Conservation (phyloP, 257 asterid species). For the Hygrophila difformis region DNA sequence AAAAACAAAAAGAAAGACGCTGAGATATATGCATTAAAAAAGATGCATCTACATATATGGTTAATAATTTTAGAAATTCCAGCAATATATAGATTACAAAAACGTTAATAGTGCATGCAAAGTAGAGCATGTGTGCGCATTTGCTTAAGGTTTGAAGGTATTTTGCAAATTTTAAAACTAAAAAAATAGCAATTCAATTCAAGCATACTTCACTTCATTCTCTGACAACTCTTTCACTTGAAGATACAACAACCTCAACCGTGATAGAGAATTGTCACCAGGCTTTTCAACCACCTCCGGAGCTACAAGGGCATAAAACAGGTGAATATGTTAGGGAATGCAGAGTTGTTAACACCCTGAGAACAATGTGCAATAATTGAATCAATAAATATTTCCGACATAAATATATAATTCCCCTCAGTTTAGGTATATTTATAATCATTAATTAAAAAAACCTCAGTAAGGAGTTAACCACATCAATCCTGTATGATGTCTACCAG, state of each 20-base stretch:
- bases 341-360: no score
- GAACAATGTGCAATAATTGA: background rate
- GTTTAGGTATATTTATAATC: no score
- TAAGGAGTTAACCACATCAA: no score
- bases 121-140: background rate
- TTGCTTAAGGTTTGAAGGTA: background rate
- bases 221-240: constrained; percentile 89
- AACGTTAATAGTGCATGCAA: no score
- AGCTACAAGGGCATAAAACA: constrained; percentile 36
- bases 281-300: constrained; percentile 88
- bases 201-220: constrained; percentile 61
- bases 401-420: no score
- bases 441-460: no score
- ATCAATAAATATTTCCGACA: no score
- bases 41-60: background rate
- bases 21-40: constrained; percentile 13
- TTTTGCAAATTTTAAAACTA: background rate
- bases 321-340: no score
- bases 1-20: constrained; percentile 12
- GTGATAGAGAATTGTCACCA: constrained; percentile 65
- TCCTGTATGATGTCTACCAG: no score
- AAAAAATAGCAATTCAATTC: constrained; percentile 5
- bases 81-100: background rate
- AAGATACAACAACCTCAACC: constrained; percentile 60
- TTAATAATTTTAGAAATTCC: background rate